phyloP scores from a whole-genome alignment of 352 stramenopile genomes.

The Aphanomyces stellatus region DNA sequence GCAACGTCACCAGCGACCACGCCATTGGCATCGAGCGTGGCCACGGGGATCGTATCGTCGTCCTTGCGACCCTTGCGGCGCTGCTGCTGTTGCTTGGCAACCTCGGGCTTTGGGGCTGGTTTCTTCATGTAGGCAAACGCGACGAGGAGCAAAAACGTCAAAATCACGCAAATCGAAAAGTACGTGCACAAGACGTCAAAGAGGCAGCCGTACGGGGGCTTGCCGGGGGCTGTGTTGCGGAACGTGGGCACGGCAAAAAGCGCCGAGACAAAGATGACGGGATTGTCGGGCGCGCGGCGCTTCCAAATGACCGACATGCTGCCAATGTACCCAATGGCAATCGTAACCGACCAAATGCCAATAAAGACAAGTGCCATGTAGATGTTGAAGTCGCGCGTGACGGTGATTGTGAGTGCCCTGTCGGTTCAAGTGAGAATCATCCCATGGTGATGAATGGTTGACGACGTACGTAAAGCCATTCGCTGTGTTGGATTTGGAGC shows the following conservation, averaged over 20 bases:
- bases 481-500: too few species aligned
- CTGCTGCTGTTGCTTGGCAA: too few species aligned
- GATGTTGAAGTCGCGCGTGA: conserved; percentile 4
- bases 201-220: conserved; percentile 9
- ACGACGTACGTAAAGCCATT: too few species aligned
- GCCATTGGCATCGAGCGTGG: neutral
- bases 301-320: conserved; percentile 16
- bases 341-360: conserved; percentile 5
- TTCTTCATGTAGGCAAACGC: conserved; percentile 11
- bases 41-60: conserved; percentile 7
- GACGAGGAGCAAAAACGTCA: conserved; percentile 2
- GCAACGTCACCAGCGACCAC: neutral
- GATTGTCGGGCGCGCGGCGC: neutral
- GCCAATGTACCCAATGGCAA: conserved; percentile 14
- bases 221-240: conserved; percentile 12
- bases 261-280: conserved; percentile 2
- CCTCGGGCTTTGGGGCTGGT: too few species aligned
- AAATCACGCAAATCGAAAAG: conserved; percentile 8
- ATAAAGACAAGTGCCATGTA: conserved; percentile 2
- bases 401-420: neutral
- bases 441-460: too few species aligned
- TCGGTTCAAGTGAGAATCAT: too few species aligned
- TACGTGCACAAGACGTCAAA: conserved; percentile 14
- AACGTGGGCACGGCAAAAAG: conserved; percentile 17
- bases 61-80: neutral